Conservation (phyloP, 257 asterid species). For the Solanum okadae region DNA sequence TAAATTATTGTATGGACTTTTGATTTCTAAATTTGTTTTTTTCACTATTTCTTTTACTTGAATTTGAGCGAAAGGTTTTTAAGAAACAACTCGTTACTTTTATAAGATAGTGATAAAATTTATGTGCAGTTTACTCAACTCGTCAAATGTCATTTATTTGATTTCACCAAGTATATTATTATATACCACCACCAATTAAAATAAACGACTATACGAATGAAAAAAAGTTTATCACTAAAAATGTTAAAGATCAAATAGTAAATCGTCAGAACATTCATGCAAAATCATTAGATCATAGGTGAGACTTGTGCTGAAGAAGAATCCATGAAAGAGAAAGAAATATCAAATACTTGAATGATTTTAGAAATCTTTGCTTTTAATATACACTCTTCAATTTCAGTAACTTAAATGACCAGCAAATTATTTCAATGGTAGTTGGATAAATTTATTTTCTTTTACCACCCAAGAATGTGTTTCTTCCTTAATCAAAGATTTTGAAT, state of each 20-base stretch:
- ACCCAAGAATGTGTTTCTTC: background rate
- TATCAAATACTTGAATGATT: background rate
- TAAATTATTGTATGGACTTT: background rate
- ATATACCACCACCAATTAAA: background rate
- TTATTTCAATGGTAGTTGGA: background rate
- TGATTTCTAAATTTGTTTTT: no score
- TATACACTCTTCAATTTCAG: background rate
- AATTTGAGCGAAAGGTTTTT: background rate
- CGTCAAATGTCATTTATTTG: no score
- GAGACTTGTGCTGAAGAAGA: background rate
- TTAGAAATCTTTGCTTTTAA: background rate
- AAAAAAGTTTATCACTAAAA: background rate
- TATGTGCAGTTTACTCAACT: no score
- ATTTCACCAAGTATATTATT: no score
- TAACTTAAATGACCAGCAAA: constrained; percentile 1
- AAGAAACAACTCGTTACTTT: no score
- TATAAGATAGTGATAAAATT: background rate
- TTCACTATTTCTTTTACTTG: no score
- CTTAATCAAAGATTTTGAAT: no score
- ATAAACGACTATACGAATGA: background rate
- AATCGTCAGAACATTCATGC: background rate
- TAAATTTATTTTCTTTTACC: background rate
- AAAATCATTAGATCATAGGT: background rate
- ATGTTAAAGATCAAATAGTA: background rate
- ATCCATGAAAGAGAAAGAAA: background rate